Evolutionary conservation across 2,329 filamentous ascomycete species (phyloP), one percentile per base, ranked within the genome.

Genomic region (Diaporthe sp.): DNA sequence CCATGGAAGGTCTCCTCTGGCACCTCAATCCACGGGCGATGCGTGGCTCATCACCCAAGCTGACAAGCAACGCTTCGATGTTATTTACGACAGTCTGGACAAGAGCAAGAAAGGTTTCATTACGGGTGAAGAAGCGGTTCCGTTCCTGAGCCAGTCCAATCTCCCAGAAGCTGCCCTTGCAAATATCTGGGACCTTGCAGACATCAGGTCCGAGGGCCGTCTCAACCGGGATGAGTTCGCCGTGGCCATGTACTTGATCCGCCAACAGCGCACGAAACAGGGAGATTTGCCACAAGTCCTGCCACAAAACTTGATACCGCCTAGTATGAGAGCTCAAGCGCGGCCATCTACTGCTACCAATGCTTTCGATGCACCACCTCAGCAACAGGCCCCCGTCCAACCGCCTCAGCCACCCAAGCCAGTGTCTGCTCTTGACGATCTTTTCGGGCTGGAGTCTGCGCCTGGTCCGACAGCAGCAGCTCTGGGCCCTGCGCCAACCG

Each of bases 101-200:
- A 96, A 94, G 80, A 87, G 89, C 20, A 94, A 93, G 77, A 92
- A 92, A 80, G 97, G 97, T 0, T 94, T 91, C 80, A 96, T 99
- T 78, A 97, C 93, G 44, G 97, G 97, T 78, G 96, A 98, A 80
- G 95, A 98, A 84, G 97, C 96, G 3, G 97, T 98, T 12, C 90
- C 92, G 12, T 99, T 98, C 85, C 95, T 99, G 84, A 96, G 94
- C 82, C 95, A 98, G 84, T 98, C 96, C 0, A 94, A 94, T 75
- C 89, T 99, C 20, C 91, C 95, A 0, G 96, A 98, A 82, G 96
- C 98, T 80, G 92, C 91, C 13, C 88, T 99, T 72, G 97, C 97
- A 42, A 94, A 97, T 80, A 98, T 99, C 78, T 99, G 97, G 97
- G 97, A 99, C 83, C 90, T 99, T 42, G 94, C 97, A 20, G 97